Evolutionary conservation across 83 land plant genomes (phyloP).

Genomic region (Diphasiastrum complanatum): DNA sequence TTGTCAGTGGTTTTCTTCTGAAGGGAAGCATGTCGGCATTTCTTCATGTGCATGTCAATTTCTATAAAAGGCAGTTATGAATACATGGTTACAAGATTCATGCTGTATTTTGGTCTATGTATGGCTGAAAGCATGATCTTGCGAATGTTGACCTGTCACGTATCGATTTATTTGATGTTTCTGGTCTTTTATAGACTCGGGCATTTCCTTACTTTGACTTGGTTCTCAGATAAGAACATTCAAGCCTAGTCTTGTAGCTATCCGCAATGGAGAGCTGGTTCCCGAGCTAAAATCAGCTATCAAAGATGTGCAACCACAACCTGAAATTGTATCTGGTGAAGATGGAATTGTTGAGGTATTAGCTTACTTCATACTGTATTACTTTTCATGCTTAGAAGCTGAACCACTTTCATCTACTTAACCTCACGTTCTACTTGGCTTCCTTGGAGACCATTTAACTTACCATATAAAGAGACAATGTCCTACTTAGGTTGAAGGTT

Average conservation of each 20-base stretch:
- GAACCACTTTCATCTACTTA: neutral
- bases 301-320: conserved; percentile 57
- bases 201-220: neutral
- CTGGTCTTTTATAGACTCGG: neutral
- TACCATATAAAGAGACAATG: too few species aligned
- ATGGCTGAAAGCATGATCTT: too few species aligned
- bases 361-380: neutral
- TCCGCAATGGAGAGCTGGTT: conserved; percentile 50
- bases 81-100: too few species aligned
- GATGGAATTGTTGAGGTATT: conserved; percentile 79
- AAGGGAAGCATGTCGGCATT: too few species aligned
- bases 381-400: neutral
- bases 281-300: conserved; percentile 82
- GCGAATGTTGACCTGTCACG: neutral
- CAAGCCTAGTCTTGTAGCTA: conserved; percentile 72
- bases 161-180: neutral
- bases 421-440: neutral
- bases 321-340: conserved; percentile 86
- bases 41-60: too few species aligned
- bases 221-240: conserved; percentile 57
- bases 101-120: too few species aligned
- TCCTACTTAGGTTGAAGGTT: too few species aligned
- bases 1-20: too few species aligned
- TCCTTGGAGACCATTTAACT: too few species aligned
- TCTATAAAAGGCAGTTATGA: too few species aligned